Conservation (phyloP, 2,329 filamentous ascomycete species). For the Pseudogymnoascus sp. region DNA sequence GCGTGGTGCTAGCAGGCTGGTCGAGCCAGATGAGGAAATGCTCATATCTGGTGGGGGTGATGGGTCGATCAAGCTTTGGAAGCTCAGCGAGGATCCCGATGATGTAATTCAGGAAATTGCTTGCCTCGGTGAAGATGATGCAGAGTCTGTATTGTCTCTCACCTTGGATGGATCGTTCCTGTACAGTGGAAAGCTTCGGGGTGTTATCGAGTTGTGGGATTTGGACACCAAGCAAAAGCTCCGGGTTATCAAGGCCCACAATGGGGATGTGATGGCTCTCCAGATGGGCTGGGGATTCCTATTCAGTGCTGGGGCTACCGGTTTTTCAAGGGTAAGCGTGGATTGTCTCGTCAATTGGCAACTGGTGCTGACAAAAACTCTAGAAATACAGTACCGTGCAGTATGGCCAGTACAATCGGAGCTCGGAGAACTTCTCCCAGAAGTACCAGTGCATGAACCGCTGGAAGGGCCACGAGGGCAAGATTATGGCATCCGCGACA, state of each 20-base stretch:
- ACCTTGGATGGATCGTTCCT: conserved; percentile 85
- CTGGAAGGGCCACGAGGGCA: conserved; percentile 78
- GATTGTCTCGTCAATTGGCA: background rate
- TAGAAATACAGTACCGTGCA: conserved; percentile 61
- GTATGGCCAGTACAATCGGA: conserved; percentile 47
- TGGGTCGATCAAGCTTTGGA: conserved; percentile 92
- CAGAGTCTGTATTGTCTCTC: conserved; percentile 63
- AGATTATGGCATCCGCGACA: conserved; percentile 77
- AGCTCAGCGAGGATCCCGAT: conserved; percentile 46
- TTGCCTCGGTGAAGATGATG: conserved; percentile 52
- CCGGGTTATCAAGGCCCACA: conserved; percentile 73
- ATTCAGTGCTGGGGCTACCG: conserved; percentile 83
- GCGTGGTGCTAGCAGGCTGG: conserved; percentile 56
- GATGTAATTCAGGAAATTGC: conserved; percentile 64
- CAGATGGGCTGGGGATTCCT: conserved; percentile 78
- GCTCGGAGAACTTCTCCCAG: conserved; percentile 53
- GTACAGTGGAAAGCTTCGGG: conserved; percentile 81
- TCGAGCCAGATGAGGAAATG: conserved; percentile 68
- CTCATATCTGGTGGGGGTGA: conserved; percentile 88
- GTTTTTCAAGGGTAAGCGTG: conserved; percentile 67
- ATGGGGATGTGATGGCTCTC: conserved; percentile 76
- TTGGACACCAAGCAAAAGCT: conserved; percentile 88
- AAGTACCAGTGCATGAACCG: conserved; percentile 72
- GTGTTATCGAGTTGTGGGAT: conserved; percentile 93
- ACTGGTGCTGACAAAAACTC: background rate